A percentile compares a stretch with the other conserved stretches of the same genome.
Conservation (phyloP, 345 rosid species). For the Litchi chinensis region DNA sequence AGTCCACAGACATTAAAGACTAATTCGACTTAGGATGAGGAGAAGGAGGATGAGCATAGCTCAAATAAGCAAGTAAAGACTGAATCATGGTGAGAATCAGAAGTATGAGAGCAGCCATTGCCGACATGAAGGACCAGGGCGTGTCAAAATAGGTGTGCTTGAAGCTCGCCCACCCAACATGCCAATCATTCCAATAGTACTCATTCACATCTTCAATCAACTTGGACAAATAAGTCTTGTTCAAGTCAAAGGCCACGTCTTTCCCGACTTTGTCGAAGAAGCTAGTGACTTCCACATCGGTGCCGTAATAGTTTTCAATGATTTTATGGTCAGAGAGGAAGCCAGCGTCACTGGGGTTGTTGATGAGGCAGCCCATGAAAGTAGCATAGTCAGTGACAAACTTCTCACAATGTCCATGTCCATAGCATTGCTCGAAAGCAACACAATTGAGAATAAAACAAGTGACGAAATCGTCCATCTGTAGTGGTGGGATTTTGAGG, state of each 20-base stretch:
- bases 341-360: constrained; percentile 64
- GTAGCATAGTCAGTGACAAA: constrained; percentile 78
- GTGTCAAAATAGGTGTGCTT: constrained; percentile 69
- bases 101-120: constrained; percentile 65
- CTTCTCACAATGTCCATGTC: constrained; percentile 46
- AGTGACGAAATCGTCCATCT: constrained; percentile 67
- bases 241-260: constrained; percentile 73
- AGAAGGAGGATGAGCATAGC: too few species aligned
- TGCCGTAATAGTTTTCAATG: constrained; percentile 68
- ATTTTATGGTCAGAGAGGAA: constrained; percentile 55
- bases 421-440: constrained; percentile 79
- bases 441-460: constrained; percentile 69
- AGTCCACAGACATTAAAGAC: too few species aligned
- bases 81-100: constrained; percentile 59
- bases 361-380: constrained; percentile 61
- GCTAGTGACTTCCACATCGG: constrained; percentile 60
- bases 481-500: constrained; percentile 66
- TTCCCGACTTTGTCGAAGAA: constrained; percentile 65
- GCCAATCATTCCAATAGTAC: constrained; percentile 54
- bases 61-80: too few species aligned
- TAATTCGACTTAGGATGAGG: too few species aligned
- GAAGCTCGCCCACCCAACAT: constrained; percentile 66
- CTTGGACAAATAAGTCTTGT: constrained; percentile 46
- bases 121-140: constrained; percentile 85
- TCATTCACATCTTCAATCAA: constrained; percentile 56